Evolutionary conservation across 805 yeast genomes (phyloP).

Genomic region (Sungouiella thailandica): DNA sequence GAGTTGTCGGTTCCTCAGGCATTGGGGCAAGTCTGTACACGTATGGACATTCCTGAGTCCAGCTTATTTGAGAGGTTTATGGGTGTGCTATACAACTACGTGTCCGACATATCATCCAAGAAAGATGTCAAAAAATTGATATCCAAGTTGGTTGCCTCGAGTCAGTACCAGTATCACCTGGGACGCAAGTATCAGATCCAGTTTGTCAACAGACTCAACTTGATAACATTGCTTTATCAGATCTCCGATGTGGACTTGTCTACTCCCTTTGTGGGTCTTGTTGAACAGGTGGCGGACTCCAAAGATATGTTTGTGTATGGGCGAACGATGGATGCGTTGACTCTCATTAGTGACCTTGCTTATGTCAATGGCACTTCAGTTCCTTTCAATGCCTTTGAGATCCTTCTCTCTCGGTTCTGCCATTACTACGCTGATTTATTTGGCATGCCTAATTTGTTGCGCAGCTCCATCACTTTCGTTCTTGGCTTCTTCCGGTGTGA

Average conservation of each 20-base stretch:
- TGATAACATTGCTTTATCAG: constrained; percentile 29
- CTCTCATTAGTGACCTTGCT: constrained; percentile 15
- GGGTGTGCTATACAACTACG: constrained; percentile 29
- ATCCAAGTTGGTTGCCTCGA: constrained; percentile 34
- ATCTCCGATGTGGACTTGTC: constrained; percentile 30
- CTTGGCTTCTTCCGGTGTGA: constrained; percentile 7
- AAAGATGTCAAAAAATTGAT: constrained; percentile 25
- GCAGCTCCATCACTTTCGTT: constrained; percentile 4
- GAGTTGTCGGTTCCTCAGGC: constrained; percentile 23
- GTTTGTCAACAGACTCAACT: constrained; percentile 34
- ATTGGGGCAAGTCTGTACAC: constrained; percentile 17
- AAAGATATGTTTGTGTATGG: constrained; percentile 22
- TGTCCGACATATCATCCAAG: constrained; percentile 21
- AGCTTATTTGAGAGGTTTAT: constrained; percentile 33
- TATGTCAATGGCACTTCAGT: constrained; percentile 7
- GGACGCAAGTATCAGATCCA: constrained; percentile 24
- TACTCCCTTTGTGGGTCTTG: constrained; percentile 22
- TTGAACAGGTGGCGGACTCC: constrained; percentile 19
- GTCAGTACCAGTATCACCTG: constrained; percentile 27
- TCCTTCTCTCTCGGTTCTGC: constrained; percentile 12
- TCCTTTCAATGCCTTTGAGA: constrained; percentile 18
- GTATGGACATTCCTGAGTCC: constrained; percentile 23
- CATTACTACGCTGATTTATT: not conserved
- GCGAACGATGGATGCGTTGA: constrained; percentile 18
- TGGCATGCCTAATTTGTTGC: constrained; percentile 4